phyloP scores from a whole-genome alignment of 192 early-diverging fungal genomes.

The Mycoemilia scoparia region DNA sequence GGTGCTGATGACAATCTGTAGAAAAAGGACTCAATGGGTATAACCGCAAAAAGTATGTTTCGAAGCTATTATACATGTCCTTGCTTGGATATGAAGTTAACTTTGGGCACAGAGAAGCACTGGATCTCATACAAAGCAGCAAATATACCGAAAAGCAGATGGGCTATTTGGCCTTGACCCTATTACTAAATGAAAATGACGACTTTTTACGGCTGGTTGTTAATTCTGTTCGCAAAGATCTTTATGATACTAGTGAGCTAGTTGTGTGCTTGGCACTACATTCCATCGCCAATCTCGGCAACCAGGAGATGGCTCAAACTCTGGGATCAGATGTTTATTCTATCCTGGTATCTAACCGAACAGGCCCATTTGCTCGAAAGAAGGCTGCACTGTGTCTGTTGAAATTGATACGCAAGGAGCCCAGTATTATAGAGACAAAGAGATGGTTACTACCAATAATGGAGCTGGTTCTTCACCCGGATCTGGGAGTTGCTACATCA shows the following conservation, averaged over 20 bases:
- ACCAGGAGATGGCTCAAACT: constrained; percentile 76
- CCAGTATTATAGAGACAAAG: constrained; percentile 66
- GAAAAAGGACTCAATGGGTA: constrained; percentile 86
- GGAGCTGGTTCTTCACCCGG: constrained; percentile 67
- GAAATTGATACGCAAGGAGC: constrained; percentile 71
- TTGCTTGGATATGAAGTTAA: constrained; percentile 96
- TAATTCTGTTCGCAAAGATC: constrained; percentile 73
- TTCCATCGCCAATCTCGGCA: constrained; percentile 92
- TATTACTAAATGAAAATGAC: constrained; percentile 76
- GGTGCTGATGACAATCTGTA: too few species aligned
- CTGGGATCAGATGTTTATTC: constrained; percentile 68
- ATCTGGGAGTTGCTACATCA: constrained; percentile 73
- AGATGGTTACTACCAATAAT: constrained; percentile 79
- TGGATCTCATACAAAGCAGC: constrained; percentile 68
- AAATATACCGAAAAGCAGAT: constrained; percentile 99
- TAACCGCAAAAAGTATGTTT: constrained; percentile 99
- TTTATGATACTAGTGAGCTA: constrained; percentile 70
- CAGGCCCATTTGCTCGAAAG: constrained; percentile 81
- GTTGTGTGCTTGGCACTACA: constrained; percentile 82
- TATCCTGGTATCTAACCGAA: constrained; percentile 65
- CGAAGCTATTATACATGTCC: constrained; percentile 98
- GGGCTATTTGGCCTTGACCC: constrained; percentile 87
- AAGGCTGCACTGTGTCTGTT: constrained; percentile 91
- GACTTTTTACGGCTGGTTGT: constrained; percentile 71
- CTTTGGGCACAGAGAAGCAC: constrained; percentile 94